Conservation (phyloP, 2,329 filamentous ascomycete genomes). For the Fusarium zealandicum region DNA sequence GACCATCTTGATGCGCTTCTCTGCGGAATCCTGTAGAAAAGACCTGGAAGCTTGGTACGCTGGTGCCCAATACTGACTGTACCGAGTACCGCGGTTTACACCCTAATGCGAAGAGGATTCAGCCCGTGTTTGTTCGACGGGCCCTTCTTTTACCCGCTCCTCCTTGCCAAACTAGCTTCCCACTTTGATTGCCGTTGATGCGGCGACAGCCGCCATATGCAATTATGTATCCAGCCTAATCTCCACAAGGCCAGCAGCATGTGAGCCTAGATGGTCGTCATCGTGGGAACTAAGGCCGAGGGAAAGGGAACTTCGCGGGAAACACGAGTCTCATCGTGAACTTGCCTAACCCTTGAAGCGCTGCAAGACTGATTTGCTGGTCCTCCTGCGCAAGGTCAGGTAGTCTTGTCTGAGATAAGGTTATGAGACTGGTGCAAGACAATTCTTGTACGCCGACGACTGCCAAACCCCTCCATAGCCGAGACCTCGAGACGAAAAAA, state of each 20-base stretch:
- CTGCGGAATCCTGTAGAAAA: slow-evolving; percentile 15
- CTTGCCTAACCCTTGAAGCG: slow-evolving; percentile 19
- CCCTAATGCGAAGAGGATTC: neutral
- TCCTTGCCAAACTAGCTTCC: slow-evolving; percentile 17
- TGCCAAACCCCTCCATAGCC: slow-evolving; percentile 15
- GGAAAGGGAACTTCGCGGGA: slow-evolving; percentile 20
- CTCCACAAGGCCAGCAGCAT: slow-evolving; percentile 6
- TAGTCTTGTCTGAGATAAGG: neutral
- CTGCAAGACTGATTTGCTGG: neutral
- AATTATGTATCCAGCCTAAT: slow-evolving; percentile 2
- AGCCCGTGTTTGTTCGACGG: neutral
- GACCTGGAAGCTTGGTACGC: slow-evolving; percentile 8
- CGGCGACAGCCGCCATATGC: slow-evolving; percentile 1
- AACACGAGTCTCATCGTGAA: neutral
- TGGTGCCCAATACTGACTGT: slow-evolving; percentile 1
- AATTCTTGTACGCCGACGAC: slow-evolving; percentile 17
- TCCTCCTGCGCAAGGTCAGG: neutral
- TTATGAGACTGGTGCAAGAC: slow-evolving; percentile 7
- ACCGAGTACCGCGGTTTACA: slow-evolving; percentile 7
- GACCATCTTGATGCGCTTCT: neutral
- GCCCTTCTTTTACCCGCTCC: slow-evolving; percentile 30
- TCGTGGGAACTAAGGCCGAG: neutral
- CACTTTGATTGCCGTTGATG: neutral
- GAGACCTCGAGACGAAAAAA: slow-evolving; percentile 6
- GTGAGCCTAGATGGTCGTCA: neutral